Conservation (phyloP, 371 early-diverging fungal genomes). For the Dinochytrium kinnereticum region DNA sequence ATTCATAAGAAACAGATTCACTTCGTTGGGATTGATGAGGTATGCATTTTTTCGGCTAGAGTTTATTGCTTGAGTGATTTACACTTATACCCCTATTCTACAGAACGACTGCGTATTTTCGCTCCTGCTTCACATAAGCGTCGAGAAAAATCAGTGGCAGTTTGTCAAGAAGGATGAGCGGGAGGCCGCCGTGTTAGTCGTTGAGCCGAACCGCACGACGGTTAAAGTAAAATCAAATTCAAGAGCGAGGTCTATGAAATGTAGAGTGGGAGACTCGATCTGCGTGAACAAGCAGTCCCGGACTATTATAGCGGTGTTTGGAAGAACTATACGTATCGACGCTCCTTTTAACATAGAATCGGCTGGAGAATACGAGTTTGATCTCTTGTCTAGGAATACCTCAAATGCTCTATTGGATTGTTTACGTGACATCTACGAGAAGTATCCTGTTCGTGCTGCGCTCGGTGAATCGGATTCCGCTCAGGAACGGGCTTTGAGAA, state of each 20-base stretch:
- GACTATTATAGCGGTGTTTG: background rate
- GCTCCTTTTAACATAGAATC: background rate
- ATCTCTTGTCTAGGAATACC: background rate
- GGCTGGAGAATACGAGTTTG: background rate
- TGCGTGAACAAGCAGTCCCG: background rate
- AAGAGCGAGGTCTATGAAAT: background rate
- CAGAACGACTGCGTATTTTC: background rate
- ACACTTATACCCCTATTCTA: too few species aligned
- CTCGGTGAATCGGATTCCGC: background rate
- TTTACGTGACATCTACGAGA: background rate
- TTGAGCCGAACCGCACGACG: background rate
- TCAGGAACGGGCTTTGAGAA: too few species aligned
- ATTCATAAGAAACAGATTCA: constrained; percentile 6
- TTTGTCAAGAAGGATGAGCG: background rate
- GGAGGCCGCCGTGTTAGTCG: background rate
- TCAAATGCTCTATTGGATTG: background rate
- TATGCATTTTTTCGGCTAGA: too few species aligned
- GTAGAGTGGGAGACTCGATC: background rate
- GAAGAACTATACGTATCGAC: background rate
- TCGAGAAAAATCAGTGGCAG: background rate
- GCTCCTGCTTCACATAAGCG: background rate
- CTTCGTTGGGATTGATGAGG: constrained; percentile 2
- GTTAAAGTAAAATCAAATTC: background rate
- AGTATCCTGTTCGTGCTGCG: background rate
- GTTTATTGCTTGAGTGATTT: too few species aligned